Conservation (phyloP, 2,329 filamentous ascomycete species). For the Acarospora socialis region DNA sequence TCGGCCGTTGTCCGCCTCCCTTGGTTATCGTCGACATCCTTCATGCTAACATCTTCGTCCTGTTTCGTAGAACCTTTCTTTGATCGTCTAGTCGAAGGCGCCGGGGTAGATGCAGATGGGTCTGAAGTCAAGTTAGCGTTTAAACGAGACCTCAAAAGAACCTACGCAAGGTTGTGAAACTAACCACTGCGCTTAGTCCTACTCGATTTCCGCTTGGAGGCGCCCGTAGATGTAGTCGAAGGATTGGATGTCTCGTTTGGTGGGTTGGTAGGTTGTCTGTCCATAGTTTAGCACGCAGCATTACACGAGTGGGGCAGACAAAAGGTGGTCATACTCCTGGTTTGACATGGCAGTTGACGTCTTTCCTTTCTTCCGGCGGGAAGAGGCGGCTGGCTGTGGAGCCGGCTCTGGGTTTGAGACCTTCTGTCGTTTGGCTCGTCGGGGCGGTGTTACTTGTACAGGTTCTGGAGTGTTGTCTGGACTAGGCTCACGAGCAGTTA, state of each 20-base stretch:
- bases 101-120: slow-evolving; percentile 23
- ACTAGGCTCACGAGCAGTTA: slow-evolving; percentile 37
- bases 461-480: slow-evolving; percentile 23
- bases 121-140: slow-evolving; percentile 13
- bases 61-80: slow-evolving; percentile 40
- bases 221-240: slow-evolving; percentile 40
- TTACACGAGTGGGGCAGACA: slow-evolving; percentile 4
- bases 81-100: slow-evolving; percentile 28
- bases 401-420: slow-evolving; percentile 36
- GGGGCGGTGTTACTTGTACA: slow-evolving; percentile 30
- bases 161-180: slow-evolving; percentile 34
- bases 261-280: slow-evolving; percentile 49
- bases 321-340: slow-evolving; percentile 42
- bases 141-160: slow-evolving; percentile 10
- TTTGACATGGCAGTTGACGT: slow-evolving; percentile 50
- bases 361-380: slow-evolving; percentile 26
- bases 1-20: slow-evolving; percentile 27
- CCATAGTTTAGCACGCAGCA: slow-evolving; percentile 17
- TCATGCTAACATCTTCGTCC: slow-evolving; percentile 57
- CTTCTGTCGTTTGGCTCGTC: slow-evolving; percentile 59
- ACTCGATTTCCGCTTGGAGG: slow-evolving; percentile 58
- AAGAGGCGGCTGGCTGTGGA: slow-evolving; percentile 26
- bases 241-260: slow-evolving; percentile 46
- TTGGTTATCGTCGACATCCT: slow-evolving; percentile 46
- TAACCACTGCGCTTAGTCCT: slow-evolving; percentile 52